Evolutionary conservation across 2,329 filamentous ascomycete genomes (phyloP).

Genomic region (Ascomycota sp.): DNA sequence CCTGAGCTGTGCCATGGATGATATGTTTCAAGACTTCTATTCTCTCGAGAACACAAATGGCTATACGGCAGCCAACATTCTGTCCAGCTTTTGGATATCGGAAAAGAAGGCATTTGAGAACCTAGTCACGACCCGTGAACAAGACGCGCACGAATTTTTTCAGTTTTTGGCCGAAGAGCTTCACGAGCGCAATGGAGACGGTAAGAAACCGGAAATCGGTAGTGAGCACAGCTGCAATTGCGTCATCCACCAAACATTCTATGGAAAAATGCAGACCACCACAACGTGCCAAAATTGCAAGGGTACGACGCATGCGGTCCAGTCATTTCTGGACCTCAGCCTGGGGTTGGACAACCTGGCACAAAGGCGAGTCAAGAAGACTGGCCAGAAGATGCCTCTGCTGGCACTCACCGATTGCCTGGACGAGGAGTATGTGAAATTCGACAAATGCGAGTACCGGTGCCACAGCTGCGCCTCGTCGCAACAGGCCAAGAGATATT

Average conservation of each 20-base stretch:
- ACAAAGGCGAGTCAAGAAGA: constrained; percentile 41
- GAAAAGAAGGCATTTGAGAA: constrained; percentile 53
- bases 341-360: constrained; percentile 61
- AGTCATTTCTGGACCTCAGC: constrained; percentile 81
- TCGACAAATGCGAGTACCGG: constrained; percentile 75
- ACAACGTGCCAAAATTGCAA: constrained; percentile 80
- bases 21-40: constrained; percentile 55
- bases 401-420: constrained; percentile 51
- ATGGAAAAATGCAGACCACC: constrained; percentile 74
- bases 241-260: constrained; percentile 86
- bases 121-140: constrained; percentile 77
- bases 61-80: constrained; percentile 74
- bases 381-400: constrained; percentile 21
- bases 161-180: constrained; percentile 87
- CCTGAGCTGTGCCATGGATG: constrained; percentile 50
- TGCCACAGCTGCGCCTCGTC: constrained; percentile 61
- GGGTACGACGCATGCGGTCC: constrained; percentile 61
- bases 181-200: constrained; percentile 60
- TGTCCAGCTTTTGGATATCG: constrained; percentile 78
- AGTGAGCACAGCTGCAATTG: constrained; percentile 57
- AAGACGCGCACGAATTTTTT: constrained; percentile 94
- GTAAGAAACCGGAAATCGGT: constrained; percentile 37
- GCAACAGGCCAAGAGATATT: constrained; percentile 65
- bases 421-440: constrained; percentile 66
- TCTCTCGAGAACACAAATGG: constrained; percentile 63